phyloP scores from a whole-genome alignment of 2,329 filamentous ascomycete species.

The Exophiala lecanii-corni region DNA sequence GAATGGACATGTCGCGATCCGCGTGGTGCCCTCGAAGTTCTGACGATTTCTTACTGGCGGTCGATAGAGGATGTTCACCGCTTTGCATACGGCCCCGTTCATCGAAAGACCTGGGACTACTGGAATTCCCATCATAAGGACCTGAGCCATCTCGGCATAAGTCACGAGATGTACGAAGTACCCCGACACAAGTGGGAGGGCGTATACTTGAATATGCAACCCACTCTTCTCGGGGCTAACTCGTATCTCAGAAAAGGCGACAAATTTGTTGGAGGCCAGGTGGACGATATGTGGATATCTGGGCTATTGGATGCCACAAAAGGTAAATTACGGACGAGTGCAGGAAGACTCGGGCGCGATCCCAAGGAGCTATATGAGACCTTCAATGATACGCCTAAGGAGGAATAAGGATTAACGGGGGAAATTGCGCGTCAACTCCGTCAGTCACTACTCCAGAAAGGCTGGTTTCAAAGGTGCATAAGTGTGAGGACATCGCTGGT shows the following conservation, averaged over 20 bases:
- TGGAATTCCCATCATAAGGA: conserved; percentile 37
- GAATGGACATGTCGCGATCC: neutral
- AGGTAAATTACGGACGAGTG: neutral
- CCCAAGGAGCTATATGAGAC: neutral
- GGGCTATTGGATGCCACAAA: neutral
- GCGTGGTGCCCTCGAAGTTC: neutral
- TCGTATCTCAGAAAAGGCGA: neutral
- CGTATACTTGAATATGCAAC: conserved; percentile 42
- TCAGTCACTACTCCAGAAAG: too few species aligned
- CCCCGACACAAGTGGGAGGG: conserved; percentile 46
- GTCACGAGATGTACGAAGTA: conserved; percentile 51
- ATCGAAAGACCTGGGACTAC: conserved; percentile 50
- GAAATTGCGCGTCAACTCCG: too few species aligned
- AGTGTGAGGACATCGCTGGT: too few species aligned
- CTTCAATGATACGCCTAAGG: neutral
- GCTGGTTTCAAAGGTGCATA: too few species aligned
- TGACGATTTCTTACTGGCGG: conserved; percentile 48
- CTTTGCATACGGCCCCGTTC: conserved; percentile 49
- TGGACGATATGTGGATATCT: neutral
- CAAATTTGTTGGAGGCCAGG: neutral
- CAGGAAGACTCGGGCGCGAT: neutral
- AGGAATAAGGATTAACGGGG: too few species aligned
- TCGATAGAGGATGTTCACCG: conserved; percentile 46
- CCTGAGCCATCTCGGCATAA: conserved; percentile 45
- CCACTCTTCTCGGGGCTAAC: conserved; percentile 13